These are phyloP conservation scores for Moesziomyces antarcticus DNA, from an alignment of 1,284 basidiomycete species.

Conservation along the genomic window DNA sequence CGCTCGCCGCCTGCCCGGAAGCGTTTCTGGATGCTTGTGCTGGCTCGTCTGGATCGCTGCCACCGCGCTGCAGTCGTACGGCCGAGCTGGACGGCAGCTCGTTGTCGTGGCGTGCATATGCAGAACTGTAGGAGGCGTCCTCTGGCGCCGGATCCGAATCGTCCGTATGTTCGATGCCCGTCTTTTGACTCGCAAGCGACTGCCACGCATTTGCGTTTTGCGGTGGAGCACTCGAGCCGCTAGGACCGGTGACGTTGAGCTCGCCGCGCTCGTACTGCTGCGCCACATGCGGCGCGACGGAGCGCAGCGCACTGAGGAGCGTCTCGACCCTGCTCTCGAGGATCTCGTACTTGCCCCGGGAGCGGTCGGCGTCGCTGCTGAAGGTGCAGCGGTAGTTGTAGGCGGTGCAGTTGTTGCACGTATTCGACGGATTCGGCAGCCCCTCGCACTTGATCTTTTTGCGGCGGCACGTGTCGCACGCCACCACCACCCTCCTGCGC, in stretches of 20 bases:
- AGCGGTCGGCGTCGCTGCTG: slow-evolving; percentile 50
- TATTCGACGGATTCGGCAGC: slow-evolving; percentile 52
- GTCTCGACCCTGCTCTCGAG: slow-evolving; percentile 62
- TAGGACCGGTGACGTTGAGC: slow-evolving; percentile 46
- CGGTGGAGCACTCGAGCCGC: slow-evolving; percentile 40
- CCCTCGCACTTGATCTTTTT: slow-evolving; percentile 63
- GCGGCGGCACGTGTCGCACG: slow-evolving; percentile 60
- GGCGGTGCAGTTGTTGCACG: slow-evolving; percentile 55
- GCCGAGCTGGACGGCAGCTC: slow-evolving; percentile 23
- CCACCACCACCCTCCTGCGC: slow-evolving; percentile 55
- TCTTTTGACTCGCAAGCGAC: slow-evolving; percentile 15
- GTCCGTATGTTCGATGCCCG: slow-evolving; percentile 4
- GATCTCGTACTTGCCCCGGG: slow-evolving; percentile 62
- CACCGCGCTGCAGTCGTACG: slow-evolving; percentile 11
- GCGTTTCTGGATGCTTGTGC: slow-evolving; percentile 2
- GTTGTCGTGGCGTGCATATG: slow-evolving; percentile 9
- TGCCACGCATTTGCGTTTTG: slow-evolving; percentile 46
- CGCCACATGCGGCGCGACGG: slow-evolving; percentile 57
- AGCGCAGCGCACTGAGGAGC: slow-evolving; percentile 51
- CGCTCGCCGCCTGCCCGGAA: neutral
- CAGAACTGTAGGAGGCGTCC: neutral
- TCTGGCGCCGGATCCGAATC: neutral
- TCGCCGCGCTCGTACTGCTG: slow-evolving; percentile 54
- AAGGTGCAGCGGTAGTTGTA: slow-evolving; percentile 60
- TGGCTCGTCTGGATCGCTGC: slow-evolving; percentile 15